Evolutionary conservation across 2,329 filamentous ascomycete species (phyloP).

Genomic region (Blastomyces percursus): DNA sequence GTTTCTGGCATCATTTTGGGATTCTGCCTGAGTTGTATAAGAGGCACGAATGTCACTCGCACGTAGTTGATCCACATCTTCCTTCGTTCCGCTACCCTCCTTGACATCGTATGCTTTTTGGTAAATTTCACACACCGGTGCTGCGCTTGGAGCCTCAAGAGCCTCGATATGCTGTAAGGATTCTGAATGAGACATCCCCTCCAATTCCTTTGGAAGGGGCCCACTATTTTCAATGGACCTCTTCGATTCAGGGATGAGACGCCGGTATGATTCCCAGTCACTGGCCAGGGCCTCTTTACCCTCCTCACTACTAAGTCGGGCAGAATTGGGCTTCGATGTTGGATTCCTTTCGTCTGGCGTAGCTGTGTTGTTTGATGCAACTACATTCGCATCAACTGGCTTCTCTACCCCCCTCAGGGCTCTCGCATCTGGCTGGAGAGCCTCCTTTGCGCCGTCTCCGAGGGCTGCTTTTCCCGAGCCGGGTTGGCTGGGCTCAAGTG

Average conservation of each 20-base stretch:
- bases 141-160: neutral
- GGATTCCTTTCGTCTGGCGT: neutral
- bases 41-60: conserved; percentile 28
- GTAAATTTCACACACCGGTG: neutral
- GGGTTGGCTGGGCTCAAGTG: neutral
- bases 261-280: neutral
- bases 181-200: neutral
- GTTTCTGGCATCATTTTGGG: conserved; percentile 13
- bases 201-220: neutral
- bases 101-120: neutral
- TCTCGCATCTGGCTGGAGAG: conserved; percentile 3
- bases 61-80: conserved; percentile 25
- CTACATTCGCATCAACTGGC: neutral
- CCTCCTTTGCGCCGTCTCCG: neutral
- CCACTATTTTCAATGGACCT: neutral
- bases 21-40: conserved; percentile 18
- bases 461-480: neutral
- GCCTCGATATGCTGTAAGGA: neutral
- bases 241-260: neutral
- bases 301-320: neutral
- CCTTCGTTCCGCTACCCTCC: conserved; percentile 1
- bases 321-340: neutral
- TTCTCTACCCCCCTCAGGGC: neutral
- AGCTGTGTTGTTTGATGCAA: neutral
- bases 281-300: neutral